Conservation (phyloP, 1,284 basidiomycete species). For the Neonothopanus nambi region DNA sequence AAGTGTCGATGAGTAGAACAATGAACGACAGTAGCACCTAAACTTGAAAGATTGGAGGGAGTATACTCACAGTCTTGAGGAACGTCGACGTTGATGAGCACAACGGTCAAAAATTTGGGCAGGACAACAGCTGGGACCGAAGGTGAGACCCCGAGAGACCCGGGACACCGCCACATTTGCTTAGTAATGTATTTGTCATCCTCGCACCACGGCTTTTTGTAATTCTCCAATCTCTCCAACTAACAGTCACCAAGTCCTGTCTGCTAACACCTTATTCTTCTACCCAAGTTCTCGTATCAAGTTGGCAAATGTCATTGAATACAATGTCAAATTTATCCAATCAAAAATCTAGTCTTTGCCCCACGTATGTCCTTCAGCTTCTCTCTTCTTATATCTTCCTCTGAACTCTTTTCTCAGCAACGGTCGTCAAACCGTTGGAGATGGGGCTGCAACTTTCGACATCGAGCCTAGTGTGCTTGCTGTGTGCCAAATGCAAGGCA, state of each 20-base stretch:
- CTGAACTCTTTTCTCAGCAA: slow-evolving; percentile 53
- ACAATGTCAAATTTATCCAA: slow-evolving; percentile 69
- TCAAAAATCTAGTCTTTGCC: slow-evolving; percentile 86
- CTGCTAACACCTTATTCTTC: background rate
- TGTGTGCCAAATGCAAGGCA: slow-evolving; percentile 79
- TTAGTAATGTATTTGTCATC: background rate
- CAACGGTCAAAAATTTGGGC: background rate
- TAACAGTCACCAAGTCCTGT: slow-evolving; percentile 4
- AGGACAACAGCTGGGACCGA: background rate
- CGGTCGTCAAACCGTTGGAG: slow-evolving; percentile 90
- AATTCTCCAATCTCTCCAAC: slow-evolving; percentile 1
- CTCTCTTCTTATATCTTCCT: slow-evolving; percentile 31
- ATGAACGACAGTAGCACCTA: background rate
- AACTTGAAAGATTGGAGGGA: background rate
- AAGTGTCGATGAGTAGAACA: background rate
- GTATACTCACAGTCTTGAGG: slow-evolving; percentile 18
- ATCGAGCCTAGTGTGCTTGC: slow-evolving; percentile 78
- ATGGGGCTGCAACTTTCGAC: slow-evolving; percentile 83
- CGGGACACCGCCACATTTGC: background rate
- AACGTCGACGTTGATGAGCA: slow-evolving; percentile 3
- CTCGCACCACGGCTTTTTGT: too few species aligned
- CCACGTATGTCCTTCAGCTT: slow-evolving; percentile 60
- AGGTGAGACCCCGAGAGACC: background rate
- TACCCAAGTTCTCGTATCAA: slow-evolving; percentile 43
- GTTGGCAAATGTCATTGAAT: slow-evolving; percentile 82